A percentile compares a stretch with the other conserved stretches of the same genome.
Conservation (phyloP, 768 basidiomycete genomes). For the Saitozyma sp. region DNA sequence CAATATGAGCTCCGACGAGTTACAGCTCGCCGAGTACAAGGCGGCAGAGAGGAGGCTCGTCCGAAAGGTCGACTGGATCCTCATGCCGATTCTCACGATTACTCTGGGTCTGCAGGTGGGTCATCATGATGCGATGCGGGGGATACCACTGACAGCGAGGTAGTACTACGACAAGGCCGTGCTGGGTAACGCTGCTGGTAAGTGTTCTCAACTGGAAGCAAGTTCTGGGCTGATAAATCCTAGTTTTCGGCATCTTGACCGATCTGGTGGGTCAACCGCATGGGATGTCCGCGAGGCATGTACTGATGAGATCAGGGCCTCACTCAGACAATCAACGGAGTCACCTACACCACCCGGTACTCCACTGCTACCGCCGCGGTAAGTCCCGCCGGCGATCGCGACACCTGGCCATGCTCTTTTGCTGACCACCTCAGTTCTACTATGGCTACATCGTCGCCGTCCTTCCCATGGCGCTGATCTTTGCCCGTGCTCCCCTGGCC, state of each 20-base stretch:
- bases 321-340: constrained; percentile 36
- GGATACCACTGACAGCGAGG: neutral
- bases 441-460: constrained; percentile 50
- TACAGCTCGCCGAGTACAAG: neutral
- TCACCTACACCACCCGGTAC: constrained; percentile 40
- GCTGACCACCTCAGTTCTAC: constrained; percentile 39
- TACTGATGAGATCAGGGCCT: constrained; percentile 22
- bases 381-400: neutral
- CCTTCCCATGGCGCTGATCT: constrained; percentile 46
- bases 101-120: constrained; percentile 44
- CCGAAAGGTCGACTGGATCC: constrained; percentile 35
- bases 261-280: constrained; percentile 26
- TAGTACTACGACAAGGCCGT: constrained; percentile 51
- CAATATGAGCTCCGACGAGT: too few relatives aligned
- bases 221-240: too few relatives aligned
- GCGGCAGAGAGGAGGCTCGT: constrained; percentile 26
- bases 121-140: constrained; percentile 1
- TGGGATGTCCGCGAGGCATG: neutral
- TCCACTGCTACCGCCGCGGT: constrained; percentile 49
- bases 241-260: constrained; percentile 44
- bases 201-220: too few relatives aligned
- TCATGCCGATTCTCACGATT: constrained; percentile 51
- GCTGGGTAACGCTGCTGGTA: constrained; percentile 45
- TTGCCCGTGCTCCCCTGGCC: constrained; percentile 29
- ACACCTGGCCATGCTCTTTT: neutral